Base-by-base conservation (phyloP, 805 yeast genomes). In the Candida adriatica region DNA sequence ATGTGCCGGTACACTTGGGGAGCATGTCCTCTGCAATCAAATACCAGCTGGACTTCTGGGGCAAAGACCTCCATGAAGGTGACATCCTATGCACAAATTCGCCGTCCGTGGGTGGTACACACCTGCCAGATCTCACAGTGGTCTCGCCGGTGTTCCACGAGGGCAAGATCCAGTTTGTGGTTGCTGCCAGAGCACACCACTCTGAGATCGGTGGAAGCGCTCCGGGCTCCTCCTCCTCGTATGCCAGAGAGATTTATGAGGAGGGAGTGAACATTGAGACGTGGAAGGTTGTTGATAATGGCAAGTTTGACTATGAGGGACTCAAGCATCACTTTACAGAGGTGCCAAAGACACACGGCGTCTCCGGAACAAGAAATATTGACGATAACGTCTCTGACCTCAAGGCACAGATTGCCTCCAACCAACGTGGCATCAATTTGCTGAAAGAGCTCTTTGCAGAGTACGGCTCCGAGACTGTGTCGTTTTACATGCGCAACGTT, bases 141-240 rank as follows among this genome's bases (percentile, higher is more conserved):
- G 68, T 73, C 16, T 67, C 79, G 1, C 80, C 80, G 1, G 76
- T 73, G 2, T 62, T 68, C 39, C 51, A 60, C 34, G 62, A 68
- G 14, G 64, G 68, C 41, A 51, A 60, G 23, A 64, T 70, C 11
- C 58, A 63, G 18, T 73, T 72, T 43, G 70, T 70, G 55, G 68
- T 69, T 13, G 79, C 79, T 5, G 63, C 77, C 2, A 56, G 79
- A 42, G 96, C 96, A 2, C 97, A 88, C 58, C 97, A 90, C 59
- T 88, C 96, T 6, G 97, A 88, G 56, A 88, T 90, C 44, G 79
- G 79, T 24, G 73, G 76, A n/a, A 64, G 73, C 30, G 61, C 73
- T 29, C 75, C 78, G 7, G 78, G 78, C 4, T 65, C 74, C 2
- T 70, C 68, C 61, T 70, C 76, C 15, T 68, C 79, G 4, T 58